These are phyloP conservation scores for Exidia glandulosa DNA, from an alignment of 768 basidiomycete genomes.

Conservation along the genomic window DNA sequence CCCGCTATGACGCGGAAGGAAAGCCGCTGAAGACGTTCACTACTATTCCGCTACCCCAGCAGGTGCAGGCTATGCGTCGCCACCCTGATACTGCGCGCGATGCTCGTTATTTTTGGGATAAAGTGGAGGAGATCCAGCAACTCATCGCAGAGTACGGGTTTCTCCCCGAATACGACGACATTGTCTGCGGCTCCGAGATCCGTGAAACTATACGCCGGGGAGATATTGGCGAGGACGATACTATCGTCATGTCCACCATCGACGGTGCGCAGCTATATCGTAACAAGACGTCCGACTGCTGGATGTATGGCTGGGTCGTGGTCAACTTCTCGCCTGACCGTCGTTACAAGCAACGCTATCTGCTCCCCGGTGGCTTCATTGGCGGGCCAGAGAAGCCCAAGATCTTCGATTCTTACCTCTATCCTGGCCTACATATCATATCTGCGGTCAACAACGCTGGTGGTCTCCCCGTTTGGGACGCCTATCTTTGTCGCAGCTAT, in stretches of 20 bases:
- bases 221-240: conserved; percentile 19
- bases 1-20: conserved; percentile 14
- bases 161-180: conserved; percentile 14
- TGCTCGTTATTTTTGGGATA: conserved; percentile 17
- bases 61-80: conserved; percentile 28
- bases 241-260: conserved; percentile 23
- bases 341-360: conserved; percentile 21
- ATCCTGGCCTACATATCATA: conserved; percentile 19
- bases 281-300: conserved; percentile 31
- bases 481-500: neutral
- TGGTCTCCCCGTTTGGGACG: conserved; percentile 21
- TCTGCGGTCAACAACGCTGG: conserved; percentile 14
- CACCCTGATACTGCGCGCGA: conserved; percentile 11
- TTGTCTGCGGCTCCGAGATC: conserved; percentile 21
- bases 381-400: conserved; percentile 22
- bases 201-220: conserved; percentile 10
- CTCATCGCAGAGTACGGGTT: conserved; percentile 2
- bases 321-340: conserved; percentile 16
- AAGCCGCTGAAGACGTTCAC: conserved; percentile 15
- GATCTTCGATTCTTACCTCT: conserved; percentile 21
- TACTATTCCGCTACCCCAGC: conserved; percentile 32
- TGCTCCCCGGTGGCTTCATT: conserved; percentile 18
- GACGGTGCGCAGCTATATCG: conserved; percentile 34
- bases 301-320: conserved; percentile 32
- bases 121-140: neutral